Evolutionary conservation across 2,329 filamentous ascomycete species (phyloP).

Genomic region (Botrytis hyacinthi): DNA sequence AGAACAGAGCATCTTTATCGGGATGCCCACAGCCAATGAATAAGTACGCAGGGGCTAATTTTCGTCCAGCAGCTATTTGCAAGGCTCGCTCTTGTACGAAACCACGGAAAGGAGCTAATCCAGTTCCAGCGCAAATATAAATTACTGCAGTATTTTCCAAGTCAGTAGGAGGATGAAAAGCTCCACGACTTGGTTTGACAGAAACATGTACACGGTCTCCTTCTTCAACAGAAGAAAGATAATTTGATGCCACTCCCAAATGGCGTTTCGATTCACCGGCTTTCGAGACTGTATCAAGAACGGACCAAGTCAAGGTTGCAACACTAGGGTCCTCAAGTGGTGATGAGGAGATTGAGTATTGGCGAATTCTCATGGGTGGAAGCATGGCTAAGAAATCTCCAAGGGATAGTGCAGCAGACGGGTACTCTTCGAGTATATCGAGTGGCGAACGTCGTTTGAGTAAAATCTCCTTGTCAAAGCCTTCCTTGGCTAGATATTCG

Average conservation of each 20-base stretch:
- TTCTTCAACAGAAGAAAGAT: constrained; percentile 43
- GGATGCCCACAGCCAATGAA: constrained; percentile 49
- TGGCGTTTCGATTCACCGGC: constrained; percentile 40
- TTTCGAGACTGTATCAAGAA: constrained; percentile 49
- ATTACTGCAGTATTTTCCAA: constrained; percentile 37
- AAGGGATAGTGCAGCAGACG: constrained; percentile 59
- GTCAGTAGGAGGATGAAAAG: constrained; percentile 30
- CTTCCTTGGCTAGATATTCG: constrained; percentile 40
- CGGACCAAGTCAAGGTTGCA: constrained; percentile 60
- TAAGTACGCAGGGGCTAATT: constrained; percentile 40
- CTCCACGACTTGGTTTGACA: constrained; percentile 43
- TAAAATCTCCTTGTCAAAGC: constrained; percentile 35
- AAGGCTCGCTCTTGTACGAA: constrained; percentile 37
- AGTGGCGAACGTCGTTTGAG: constrained; percentile 60
- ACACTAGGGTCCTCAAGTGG: constrained; percentile 64
- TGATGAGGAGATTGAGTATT: constrained; percentile 78
- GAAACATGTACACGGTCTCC: constrained; percentile 43
- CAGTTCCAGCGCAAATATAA: constrained; percentile 40
- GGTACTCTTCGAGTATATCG: constrained; percentile 66
- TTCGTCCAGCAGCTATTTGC: constrained; percentile 16
- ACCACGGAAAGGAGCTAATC: constrained; percentile 31
- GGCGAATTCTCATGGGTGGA: constrained; percentile 73
- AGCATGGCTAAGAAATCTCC: constrained; percentile 68
- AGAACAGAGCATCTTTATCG: constrained; percentile 46
- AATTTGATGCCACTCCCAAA: constrained; percentile 49